phyloP scores from a whole-genome alignment of 305 asterid species.

The Nicotiana rustica region DNA sequence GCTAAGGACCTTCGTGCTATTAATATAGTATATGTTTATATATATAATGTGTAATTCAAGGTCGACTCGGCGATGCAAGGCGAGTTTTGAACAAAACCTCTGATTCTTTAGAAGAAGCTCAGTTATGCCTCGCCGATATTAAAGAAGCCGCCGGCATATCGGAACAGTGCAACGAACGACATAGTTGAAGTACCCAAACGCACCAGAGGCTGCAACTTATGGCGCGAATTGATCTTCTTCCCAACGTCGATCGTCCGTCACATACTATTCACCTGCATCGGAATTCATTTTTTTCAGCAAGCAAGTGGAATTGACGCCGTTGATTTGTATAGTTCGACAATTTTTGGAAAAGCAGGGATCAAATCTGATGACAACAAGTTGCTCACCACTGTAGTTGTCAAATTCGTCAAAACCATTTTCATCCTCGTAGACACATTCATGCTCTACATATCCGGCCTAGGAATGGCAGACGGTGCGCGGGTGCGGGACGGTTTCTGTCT shows the following conservation, averaged over 20 bases:
- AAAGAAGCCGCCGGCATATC: conserved; percentile 79
- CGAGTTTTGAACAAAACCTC: conserved; percentile 44
- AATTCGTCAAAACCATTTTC: conserved; percentile 69
- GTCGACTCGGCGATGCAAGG: conserved; percentile 79
- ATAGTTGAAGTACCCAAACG: conserved; percentile 47
- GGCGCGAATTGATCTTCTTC: conserved; percentile 66
- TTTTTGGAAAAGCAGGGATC: conserved; percentile 69
- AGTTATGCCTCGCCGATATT: conserved; percentile 60
- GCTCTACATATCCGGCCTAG: no score
- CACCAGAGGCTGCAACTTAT: conserved; percentile 53
- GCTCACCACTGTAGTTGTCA: conserved; percentile 70
- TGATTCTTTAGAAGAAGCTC: conserved; percentile 56
- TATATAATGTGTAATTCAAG: conserved; percentile 59
- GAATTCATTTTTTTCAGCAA: conserved; percentile 72
- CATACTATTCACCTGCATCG: conserved; percentile 61
- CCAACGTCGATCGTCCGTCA: conserved; percentile 69
- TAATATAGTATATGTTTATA: no score
- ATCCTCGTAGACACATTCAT: conserved; percentile 43
- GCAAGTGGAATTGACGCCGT: conserved; percentile 46
- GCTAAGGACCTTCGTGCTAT: no score
- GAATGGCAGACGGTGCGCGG: no score
- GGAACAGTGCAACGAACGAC: conserved; percentile 55
- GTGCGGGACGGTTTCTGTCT: no score
- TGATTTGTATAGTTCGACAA: conserved; percentile 62
- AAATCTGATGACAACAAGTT: conserved; percentile 41